These are phyloP conservation scores for Harringtonia aguacate DNA, from an alignment of 2,329 filamentous ascomycete genomes.

Conservation along the genomic window DNA sequence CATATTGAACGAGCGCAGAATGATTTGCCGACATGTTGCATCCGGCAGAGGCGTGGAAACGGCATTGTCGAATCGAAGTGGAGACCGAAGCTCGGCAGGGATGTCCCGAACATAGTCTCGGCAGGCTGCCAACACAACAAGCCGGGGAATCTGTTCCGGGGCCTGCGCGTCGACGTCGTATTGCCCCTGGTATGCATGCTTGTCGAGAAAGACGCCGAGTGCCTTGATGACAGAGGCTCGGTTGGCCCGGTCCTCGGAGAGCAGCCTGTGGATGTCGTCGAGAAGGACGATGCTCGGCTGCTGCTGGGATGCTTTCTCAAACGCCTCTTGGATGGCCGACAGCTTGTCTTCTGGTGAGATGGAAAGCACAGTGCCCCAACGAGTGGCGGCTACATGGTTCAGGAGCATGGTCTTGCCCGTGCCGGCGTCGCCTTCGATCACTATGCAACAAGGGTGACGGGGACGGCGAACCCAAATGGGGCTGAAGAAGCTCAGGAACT, in stretches of 20 bases:
- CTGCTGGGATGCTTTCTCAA: slow-evolving; percentile 55
- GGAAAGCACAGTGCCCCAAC: slow-evolving; percentile 60
- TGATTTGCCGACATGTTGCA: slow-evolving; percentile 57
- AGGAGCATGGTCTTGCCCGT: slow-evolving; percentile 77
- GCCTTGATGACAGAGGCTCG: slow-evolving; percentile 37
- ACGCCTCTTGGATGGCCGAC: slow-evolving; percentile 51
- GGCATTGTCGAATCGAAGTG: slow-evolving; percentile 53
- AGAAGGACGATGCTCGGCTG: slow-evolving; percentile 73
- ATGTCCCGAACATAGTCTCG: slow-evolving; percentile 61
- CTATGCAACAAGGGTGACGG: slow-evolving; percentile 40
- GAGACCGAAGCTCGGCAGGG: slow-evolving; percentile 54
- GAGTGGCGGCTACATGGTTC: slow-evolving; percentile 51
- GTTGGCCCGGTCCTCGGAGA: slow-evolving; percentile 46
- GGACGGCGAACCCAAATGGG: slow-evolving; percentile 12
- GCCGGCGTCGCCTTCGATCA: slow-evolving; percentile 72
- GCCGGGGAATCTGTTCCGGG: slow-evolving; percentile 27
- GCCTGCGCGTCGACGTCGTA: slow-evolving; percentile 13
- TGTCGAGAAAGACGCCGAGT: slow-evolving; percentile 45
- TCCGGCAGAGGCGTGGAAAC: slow-evolving; percentile 73
- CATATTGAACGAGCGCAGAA: slow-evolving; percentile 51
- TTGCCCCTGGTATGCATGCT: no score
- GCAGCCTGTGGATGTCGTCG: slow-evolving; percentile 63
- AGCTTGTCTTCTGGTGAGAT: slow-evolving; percentile 47
- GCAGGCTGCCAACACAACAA: slow-evolving; percentile 68
- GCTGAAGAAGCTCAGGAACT: slow-evolving; percentile 35